A percentile compares a stretch with the other conserved stretches of the same genome.
Evolutionary conservation across 1,284 basidiomycete genomes (phyloP).

Genomic region (Schizopora paradoxa): DNA sequence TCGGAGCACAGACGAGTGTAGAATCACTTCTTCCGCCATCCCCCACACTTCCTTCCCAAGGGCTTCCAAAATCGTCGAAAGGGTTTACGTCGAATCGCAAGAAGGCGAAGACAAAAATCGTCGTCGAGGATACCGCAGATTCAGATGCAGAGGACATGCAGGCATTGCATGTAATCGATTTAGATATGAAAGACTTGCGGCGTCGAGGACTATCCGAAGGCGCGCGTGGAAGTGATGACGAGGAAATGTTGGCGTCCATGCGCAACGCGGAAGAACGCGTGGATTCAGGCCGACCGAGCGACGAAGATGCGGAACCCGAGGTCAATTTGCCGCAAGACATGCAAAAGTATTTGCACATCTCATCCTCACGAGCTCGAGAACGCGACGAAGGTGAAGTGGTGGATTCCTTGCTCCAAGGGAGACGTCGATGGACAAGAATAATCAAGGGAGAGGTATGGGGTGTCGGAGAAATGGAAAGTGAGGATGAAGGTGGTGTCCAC

Average conservation of each 20-base stretch:
- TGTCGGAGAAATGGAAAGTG: constrained; percentile 54
- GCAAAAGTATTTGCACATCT: constrained; percentile 55
- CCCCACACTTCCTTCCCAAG: constrained; percentile 43
- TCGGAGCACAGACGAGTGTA: no score
- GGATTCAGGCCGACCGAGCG: constrained; percentile 19
- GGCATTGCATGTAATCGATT: not conserved
- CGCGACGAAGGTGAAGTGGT: constrained; percentile 50
- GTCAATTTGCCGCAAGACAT: constrained; percentile 63
- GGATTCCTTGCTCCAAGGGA: constrained; percentile 54
- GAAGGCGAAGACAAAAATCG: constrained; percentile 30
- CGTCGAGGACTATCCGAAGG: no score
- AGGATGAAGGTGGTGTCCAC: constrained; percentile 30
- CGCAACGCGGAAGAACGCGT: no score
- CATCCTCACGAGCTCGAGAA: constrained; percentile 37
- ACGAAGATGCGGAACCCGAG: constrained; percentile 30
- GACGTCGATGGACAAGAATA: no score
- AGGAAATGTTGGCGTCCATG: no score
- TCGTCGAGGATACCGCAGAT: not conserved
- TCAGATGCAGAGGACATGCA: not conserved
- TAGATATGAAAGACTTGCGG: not conserved
- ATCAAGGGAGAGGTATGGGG: constrained; percentile 76
- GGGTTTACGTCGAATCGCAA: constrained; percentile 32
- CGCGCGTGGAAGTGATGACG: no score
- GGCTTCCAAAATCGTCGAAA: constrained; percentile 33
- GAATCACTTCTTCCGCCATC: constrained; percentile 56